phyloP scores from a whole-genome alignment of 2,329 filamentous ascomycete species.

The Calonectria leucothoes region DNA sequence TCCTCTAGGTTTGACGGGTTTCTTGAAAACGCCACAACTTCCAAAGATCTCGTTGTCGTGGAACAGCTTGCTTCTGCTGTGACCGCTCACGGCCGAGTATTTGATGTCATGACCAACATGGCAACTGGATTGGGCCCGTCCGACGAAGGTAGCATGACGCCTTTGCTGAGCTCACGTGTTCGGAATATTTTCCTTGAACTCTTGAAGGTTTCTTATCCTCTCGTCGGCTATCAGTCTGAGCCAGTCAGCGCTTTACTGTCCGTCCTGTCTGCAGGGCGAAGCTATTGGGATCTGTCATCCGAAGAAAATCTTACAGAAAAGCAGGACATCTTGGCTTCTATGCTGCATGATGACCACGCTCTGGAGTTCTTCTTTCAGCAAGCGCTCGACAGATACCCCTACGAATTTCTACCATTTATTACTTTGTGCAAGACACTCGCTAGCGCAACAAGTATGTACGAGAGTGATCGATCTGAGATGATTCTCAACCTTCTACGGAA shows the following conservation, averaged over 20 bases:
- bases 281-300: slow-evolving; percentile 65
- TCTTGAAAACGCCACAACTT: slow-evolving; percentile 60
- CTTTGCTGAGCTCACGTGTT: slow-evolving; percentile 70
- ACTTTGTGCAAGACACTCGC: slow-evolving; percentile 75
- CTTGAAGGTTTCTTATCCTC: slow-evolving; percentile 73
- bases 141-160: slow-evolving; percentile 59
- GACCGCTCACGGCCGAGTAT: slow-evolving; percentile 63
- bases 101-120: slow-evolving; percentile 65
- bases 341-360: slow-evolving; percentile 56
- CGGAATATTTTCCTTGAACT: slow-evolving; percentile 76
- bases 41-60: slow-evolving; percentile 64
- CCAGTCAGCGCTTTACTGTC: slow-evolving; percentile 75
- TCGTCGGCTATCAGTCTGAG: slow-evolving; percentile 79
- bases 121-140: slow-evolving; percentile 59
- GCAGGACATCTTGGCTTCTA: slow-evolving; percentile 48
- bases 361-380: slow-evolving; percentile 72
- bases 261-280: slow-evolving; percentile 67
- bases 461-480: slow-evolving; percentile 56
- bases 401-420: slow-evolving; percentile 84
- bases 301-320: slow-evolving; percentile 45
- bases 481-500: slow-evolving; percentile 74
- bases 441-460: slow-evolving; percentile 46
- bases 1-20: slow-evolving; percentile 70
- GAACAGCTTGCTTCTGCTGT: slow-evolving; percentile 62
- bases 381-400: slow-evolving; percentile 83